Evolutionary conservation across 1,284 basidiomycete species (phyloP), one percentile per base, ranked within the genome.

Genomic region (Sporisorium iseilematis-ciliati): DNA sequence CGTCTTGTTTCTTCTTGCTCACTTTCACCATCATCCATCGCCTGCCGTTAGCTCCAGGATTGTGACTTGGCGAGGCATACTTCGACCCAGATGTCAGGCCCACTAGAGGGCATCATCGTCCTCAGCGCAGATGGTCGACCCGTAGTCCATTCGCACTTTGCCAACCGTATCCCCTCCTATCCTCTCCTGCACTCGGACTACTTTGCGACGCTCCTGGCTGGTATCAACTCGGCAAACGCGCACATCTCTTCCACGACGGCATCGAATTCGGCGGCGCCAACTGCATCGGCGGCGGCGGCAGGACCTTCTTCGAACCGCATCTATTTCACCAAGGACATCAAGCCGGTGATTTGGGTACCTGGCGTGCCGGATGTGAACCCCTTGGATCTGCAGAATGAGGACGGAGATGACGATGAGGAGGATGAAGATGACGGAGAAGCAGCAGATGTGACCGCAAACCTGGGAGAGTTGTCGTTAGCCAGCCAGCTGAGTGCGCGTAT

Each of bases 101-200:
- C 56, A 46, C 41, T 97, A 85, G 94, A 97, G 86, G 94, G 94
- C 12, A 88, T 97, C 70, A 95, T 97, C 82, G 91, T 96, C 70
- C 88, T 96, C 59, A 93, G 95, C 86, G 88, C 89, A 63, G 88
- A 90, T 75, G 92, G 93, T 91, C 92, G 91, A 58, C 92, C 94
- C 38, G 91, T 97, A 73, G 93, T 96, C 71, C 93, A 95, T 84
- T 94, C 94, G 38, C 92, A 92, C 56, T 97, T 97, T 86, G 91
- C 92, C 63, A 90, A 91, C 21, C 90, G 90, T 54, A 89, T 92
- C 11, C 86, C 92, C 0, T 90, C 91, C 0, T 95, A 94, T 84
- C 91, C 94, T 1, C 88, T 94, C 11, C 87, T 95, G 7, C 93
- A 95, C 85, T 91, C 94, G 74, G 93, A 95, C 84, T 90, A 93